A percentile compares a stretch with the other conserved stretches of the same genome.
phyloP scores from a whole-genome alignment of 495 filamentous ascomycete genomes.

The Aspergillus sclerotiicarbonarius region DNA sequence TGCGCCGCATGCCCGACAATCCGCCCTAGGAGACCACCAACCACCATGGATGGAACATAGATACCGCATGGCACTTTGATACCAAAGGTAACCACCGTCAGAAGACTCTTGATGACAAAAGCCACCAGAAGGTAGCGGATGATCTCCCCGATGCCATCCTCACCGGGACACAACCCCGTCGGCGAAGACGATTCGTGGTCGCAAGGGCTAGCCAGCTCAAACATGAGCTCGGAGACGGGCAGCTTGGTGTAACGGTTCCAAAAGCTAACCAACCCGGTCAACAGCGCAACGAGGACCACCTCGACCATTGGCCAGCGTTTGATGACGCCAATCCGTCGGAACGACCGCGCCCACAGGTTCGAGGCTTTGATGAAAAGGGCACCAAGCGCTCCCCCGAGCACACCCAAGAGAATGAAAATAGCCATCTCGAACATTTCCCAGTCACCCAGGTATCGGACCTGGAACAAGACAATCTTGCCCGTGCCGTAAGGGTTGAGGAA shows the following conservation, averaged over 20 bases:
- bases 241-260: slow-evolving; percentile 92
- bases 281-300: slow-evolving; percentile 79
- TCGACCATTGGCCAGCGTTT: slow-evolving; percentile 84
- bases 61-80: slow-evolving; percentile 96
- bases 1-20: slow-evolving; percentile 85
- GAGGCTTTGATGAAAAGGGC: slow-evolving; percentile 97
- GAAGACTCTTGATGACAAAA: slow-evolving; percentile 82
- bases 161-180: slow-evolving; percentile 73
- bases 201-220: slow-evolving; percentile 88
- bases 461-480: slow-evolving; percentile 92
- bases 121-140: slow-evolving; percentile 69
- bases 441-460: slow-evolving; percentile 88
- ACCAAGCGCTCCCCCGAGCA: slow-evolving; percentile 79
- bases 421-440: slow-evolving; percentile 92
- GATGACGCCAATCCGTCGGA: slow-evolving; percentile 76
- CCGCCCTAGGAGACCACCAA: slow-evolving; percentile 89
- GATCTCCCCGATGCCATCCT: slow-evolving; percentile 70
- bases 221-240: slow-evolving; percentile 84
- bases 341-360: slow-evolving; percentile 80
- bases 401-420: slow-evolving; percentile 79
- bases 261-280: slow-evolving; percentile 82
- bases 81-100: slow-evolving; percentile 88
- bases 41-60: slow-evolving; percentile 98
- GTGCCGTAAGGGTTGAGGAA: slow-evolving; percentile 96
- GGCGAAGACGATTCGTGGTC: slow-evolving; percentile 55